phyloP scores from a whole-genome alignment of 73 alveolate genomes.

The Tetrahymena borealis region DNA sequence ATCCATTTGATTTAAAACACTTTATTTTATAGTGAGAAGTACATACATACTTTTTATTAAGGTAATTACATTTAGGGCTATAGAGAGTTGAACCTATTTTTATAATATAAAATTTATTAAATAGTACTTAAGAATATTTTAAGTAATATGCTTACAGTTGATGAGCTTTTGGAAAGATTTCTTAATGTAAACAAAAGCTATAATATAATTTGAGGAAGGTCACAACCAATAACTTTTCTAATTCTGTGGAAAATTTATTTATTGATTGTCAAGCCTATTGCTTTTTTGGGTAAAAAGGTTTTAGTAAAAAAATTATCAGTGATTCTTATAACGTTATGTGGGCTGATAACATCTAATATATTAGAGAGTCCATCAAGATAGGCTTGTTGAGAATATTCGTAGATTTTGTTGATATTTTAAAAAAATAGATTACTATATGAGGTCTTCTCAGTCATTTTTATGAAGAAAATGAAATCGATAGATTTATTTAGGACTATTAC shows the following conservation, averaged over 20 bases:
- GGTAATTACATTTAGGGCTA: background rate
- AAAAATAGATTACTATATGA: background rate
- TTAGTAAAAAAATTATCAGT: background rate
- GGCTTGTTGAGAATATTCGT: background rate
- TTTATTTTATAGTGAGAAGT: background rate
- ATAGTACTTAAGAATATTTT: background rate
- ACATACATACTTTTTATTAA: background rate
- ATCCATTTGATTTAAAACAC: background rate
- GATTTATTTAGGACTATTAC: background rate
- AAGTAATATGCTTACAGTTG: background rate
- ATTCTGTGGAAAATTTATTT: background rate
- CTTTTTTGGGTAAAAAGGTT: background rate
- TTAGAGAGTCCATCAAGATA: background rate
- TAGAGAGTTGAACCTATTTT: background rate
- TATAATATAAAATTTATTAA: background rate
- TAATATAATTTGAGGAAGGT: background rate
- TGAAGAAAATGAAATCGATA: background rate
- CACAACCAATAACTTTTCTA: background rate
- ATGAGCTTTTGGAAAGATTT: background rate
- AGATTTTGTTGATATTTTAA: background rate
- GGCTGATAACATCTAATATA: background rate
- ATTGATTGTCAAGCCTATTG: background rate
- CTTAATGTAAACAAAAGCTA: background rate
- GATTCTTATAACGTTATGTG: background rate
- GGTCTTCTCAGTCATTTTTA: background rate